Evolutionary conservation across 495 filamentous ascomycete genomes (phyloP).

Genomic region (Talaromyces liani): DNA sequence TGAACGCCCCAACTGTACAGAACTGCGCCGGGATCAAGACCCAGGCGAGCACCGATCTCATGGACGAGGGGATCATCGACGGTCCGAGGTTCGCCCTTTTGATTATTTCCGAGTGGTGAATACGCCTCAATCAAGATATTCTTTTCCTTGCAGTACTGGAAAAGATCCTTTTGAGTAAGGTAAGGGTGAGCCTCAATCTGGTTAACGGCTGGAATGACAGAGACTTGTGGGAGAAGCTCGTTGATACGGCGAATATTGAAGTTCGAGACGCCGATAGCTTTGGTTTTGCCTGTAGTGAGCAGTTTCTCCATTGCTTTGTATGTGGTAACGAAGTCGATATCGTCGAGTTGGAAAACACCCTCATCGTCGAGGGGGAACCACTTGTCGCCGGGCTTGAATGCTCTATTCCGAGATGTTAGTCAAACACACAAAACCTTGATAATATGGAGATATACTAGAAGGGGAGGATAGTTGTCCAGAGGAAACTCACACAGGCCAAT

Average conservation of each 20-base stretch:
- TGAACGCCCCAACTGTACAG: slow-evolving; percentile 81
- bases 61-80: slow-evolving; percentile 54
- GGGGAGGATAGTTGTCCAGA: neutral
- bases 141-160: slow-evolving; percentile 23
- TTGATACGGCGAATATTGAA: slow-evolving; percentile 59
- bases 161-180: slow-evolving; percentile 60
- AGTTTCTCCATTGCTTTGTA: slow-evolving; percentile 66
- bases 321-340: slow-evolving; percentile 46
- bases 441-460: too few relatives aligned
- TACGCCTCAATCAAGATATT: slow-evolving; percentile 45
- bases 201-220: slow-evolving; percentile 61
- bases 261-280: slow-evolving; percentile 73
- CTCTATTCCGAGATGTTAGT: slow-evolving; percentile 10
- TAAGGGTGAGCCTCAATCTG: slow-evolving; percentile 87
- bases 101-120: slow-evolving; percentile 48
- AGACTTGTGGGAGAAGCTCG: slow-evolving; percentile 56
- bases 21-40: slow-evolving; percentile 65
- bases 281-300: slow-evolving; percentile 50
- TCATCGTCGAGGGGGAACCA: slow-evolving; percentile 36
- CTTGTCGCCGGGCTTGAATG: slow-evolving; percentile 22
- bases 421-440: neutral
- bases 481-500: slow-evolving; percentile 3
- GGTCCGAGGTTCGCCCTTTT: slow-evolving; percentile 34
- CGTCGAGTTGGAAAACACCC: slow-evolving; percentile 23
- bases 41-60: slow-evolving; percentile 56